Evolutionary conservation across 2,329 filamentous ascomycete species (phyloP).

Genomic region (Alternaria sp.): DNA sequence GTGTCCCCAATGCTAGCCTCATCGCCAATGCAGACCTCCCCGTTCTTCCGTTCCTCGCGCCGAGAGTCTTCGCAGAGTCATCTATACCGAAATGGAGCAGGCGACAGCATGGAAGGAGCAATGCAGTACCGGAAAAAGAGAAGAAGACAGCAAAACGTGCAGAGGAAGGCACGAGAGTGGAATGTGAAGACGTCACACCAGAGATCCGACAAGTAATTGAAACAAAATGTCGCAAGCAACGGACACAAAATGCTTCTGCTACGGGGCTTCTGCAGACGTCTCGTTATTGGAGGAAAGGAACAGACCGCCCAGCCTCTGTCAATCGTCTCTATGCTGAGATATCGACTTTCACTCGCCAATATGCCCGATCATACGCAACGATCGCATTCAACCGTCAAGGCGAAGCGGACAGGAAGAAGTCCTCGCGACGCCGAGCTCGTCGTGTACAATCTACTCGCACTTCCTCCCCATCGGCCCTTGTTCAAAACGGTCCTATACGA

Average conservation of each 20-base stretch:
- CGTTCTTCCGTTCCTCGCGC: conserved; percentile 53
- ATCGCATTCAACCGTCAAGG: not conserved
- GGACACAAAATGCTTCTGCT: not conserved
- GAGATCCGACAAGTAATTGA: not conserved
- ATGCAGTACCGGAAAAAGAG: conserved; percentile 27
- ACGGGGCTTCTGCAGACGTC: conserved; percentile 14
- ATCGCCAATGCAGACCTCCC: conserved; percentile 43
- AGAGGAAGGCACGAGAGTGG: not conserved
- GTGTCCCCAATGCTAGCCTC: conserved; percentile 43
- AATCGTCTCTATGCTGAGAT: conserved; percentile 40
- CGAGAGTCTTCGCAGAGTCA: conserved; percentile 44
- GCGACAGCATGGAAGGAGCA: conserved; percentile 18
- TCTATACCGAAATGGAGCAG: conserved; percentile 25
- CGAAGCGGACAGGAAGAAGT: not conserved
- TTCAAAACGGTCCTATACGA: conserved; percentile 4
- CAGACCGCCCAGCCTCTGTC: conserved; percentile 4
- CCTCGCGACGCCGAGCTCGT: conserved; percentile 2
- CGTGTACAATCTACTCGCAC: conserved; percentile 2
- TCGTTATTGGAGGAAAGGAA: not conserved
- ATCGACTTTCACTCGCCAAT: conserved; percentile 28
- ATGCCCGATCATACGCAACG: conserved; percentile 23
- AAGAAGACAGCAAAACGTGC: not conserved
- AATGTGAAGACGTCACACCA: not conserved
- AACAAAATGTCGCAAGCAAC: conserved; percentile 5
- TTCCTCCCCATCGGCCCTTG: conserved; percentile 5